Percentiles rank a stretch among this genome's conserved stretches.
Conservation (phyloP, 1,284 basidiomycete genomes). For the Golubevia sp. region DNA sequence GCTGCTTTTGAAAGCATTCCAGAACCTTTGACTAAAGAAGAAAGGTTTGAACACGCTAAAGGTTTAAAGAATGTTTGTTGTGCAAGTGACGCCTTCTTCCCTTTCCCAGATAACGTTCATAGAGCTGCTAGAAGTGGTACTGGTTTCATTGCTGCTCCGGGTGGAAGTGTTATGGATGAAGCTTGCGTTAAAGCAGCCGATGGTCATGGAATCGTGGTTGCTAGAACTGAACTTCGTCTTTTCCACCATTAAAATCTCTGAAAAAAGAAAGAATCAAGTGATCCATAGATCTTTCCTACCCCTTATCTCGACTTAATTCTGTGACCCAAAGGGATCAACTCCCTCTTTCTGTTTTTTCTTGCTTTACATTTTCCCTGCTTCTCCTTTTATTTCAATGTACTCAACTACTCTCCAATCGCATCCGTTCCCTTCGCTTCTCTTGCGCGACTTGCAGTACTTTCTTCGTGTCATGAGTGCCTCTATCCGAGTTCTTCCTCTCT, state of each 20-base stretch:
- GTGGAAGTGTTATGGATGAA: slow-evolving; percentile 94
- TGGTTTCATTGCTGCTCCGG: slow-evolving; percentile 88
- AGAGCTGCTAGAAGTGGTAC: slow-evolving; percentile 88
- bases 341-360: neutral
- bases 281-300: neutral
- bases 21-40: slow-evolving; percentile 71
- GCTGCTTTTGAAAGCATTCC: slow-evolving; percentile 79
- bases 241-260: slow-evolving; percentile 61
- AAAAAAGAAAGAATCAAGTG: too few relatives aligned
- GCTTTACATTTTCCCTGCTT: too few relatives aligned
- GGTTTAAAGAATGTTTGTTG: slow-evolving; percentile 76
- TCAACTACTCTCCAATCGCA: neutral
- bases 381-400: neutral
- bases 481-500: neutral
- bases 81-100: slow-evolving; percentile 98
- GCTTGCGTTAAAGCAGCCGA: slow-evolving; percentile 54
- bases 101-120: slow-evolving; percentile 98
- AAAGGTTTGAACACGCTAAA: slow-evolving; percentile 66
- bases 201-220: slow-evolving; percentile 55
- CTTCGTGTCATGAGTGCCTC: neutral
- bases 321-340: too few relatives aligned
- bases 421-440: neutral
- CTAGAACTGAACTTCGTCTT: slow-evolving; percentile 51
- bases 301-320: too few relatives aligned
- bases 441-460: neutral